Evolutionary conservation across 129 eudicot species (phyloP).

Genomic region (Centrapalus pauciflorus): DNA sequence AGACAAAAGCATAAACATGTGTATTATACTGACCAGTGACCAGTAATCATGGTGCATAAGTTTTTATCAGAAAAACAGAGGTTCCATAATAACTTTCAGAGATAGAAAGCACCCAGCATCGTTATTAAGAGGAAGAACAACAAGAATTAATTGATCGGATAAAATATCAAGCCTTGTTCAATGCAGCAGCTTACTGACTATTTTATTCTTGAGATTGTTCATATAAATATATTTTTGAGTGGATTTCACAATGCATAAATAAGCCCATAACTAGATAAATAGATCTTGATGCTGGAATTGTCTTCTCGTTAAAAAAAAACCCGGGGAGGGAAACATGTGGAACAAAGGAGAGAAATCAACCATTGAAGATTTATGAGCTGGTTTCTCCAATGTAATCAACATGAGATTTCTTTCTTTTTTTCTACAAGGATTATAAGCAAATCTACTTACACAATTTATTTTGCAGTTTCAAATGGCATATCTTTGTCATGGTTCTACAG

Average conservation of each 20-base stretch:
- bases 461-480: background rate
- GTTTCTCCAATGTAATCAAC: background rate
- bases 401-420: no score
- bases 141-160: background rate
- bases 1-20: conserved; percentile 7
- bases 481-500: background rate
- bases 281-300: background rate
- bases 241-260: background rate
- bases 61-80: background rate
- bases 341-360: background rate
- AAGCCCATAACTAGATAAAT: background rate
- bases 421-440: no score
- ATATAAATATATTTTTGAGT: background rate
- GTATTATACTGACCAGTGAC: background rate
- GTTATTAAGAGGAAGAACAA: background rate
- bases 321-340: background rate
- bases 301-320: background rate
- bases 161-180: background rate
- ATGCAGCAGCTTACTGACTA: background rate
- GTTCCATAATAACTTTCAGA: background rate
- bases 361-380: background rate
- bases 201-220: background rate
- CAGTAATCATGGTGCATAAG: background rate
- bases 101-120: background rate
- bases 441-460: no score